Conservation (phyloP, 768 basidiomycete species). For the Termitomyces bulborhizus region DNA sequence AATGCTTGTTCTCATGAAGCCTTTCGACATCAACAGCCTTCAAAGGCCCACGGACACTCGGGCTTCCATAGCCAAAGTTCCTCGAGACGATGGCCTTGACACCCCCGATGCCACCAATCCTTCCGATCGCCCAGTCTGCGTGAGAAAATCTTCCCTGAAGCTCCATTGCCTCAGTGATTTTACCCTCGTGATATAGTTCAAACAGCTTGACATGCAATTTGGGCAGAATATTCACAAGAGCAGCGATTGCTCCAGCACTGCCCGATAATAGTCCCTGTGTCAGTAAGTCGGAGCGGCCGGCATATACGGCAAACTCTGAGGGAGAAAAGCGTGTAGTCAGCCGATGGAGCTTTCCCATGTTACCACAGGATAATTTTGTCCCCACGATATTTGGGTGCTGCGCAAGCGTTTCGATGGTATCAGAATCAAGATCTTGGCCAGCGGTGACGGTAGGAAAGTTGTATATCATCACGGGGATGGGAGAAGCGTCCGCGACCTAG, state of each 20-base stretch:
- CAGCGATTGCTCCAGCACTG: constrained; percentile 62
- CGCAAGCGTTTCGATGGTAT: constrained; percentile 61
- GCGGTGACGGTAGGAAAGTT: constrained; percentile 82
- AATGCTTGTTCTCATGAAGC: constrained; percentile 32
- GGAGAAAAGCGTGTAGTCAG: constrained; percentile 53
- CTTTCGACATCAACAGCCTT: constrained; percentile 30
- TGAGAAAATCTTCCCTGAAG: constrained; percentile 58
- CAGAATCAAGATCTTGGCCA: constrained; percentile 81
- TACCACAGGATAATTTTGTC: constrained; percentile 79
- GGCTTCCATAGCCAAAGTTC: constrained; percentile 59
- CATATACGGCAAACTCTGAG: constrained; percentile 60
- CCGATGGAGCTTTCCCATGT: constrained; percentile 78
- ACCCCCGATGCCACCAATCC: constrained; percentile 62
- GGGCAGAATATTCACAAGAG: constrained; percentile 54
- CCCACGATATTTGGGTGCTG: constrained; percentile 83
- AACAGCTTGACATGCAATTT: constrained; percentile 50
- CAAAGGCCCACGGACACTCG: constrained; percentile 44
- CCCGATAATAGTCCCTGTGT: constrained; percentile 55
- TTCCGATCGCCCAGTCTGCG: constrained; percentile 58
- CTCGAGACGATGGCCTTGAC: constrained; percentile 58
- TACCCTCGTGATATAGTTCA: constrained; percentile 44
- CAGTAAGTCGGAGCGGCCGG: constrained; percentile 70
- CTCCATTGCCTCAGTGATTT: constrained; percentile 51
- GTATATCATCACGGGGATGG: constrained; percentile 75
- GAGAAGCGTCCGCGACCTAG: constrained; percentile 62